Percentiles rank a stretch among this genome's conserved stretches.
These are phyloP conservation scores for Fusarium nanum DNA, from an alignment of 2,329 filamentous ascomycete genomes.

Conservation along the genomic window DNA sequence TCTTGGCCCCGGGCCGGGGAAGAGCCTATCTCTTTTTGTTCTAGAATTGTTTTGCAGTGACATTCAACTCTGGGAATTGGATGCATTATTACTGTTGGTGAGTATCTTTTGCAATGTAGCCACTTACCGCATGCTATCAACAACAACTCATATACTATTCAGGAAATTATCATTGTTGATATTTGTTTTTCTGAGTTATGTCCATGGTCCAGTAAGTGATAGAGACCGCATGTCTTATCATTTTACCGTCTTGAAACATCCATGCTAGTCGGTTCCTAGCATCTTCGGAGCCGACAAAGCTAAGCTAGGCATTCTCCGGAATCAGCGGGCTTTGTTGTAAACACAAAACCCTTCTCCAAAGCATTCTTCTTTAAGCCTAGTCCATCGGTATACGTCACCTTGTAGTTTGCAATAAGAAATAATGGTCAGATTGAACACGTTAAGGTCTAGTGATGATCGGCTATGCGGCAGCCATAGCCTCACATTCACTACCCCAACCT, in stretches of 20 bases:
- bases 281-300: conserved; percentile 13
- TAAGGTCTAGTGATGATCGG: conserved; percentile 3
- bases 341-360: conserved; percentile 12
- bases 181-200: too few species aligned
- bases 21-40: conserved; percentile 34
- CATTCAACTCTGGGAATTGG: background rate
- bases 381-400: background rate
- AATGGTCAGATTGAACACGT: conserved; percentile 13
- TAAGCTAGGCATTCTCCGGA: conserved; percentile 9
- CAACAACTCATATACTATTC: too few species aligned
- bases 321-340: conserved; percentile 12
- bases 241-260: background rate
- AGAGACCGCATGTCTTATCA: conserved; percentile 5
- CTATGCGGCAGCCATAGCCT: conserved; percentile 3
- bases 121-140: background rate
- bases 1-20: conserved; percentile 31
- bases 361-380: conserved; percentile 9
- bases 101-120: background rate
- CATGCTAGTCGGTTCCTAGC: background rate
- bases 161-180: too few species aligned
- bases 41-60: conserved; percentile 21
- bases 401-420: background rate
- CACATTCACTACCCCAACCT: conserved; percentile 7
- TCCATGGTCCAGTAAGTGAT: background rate
- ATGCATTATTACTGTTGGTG: background rate